phyloP scores from a whole-genome alignment of 148 eudicot species.

The Amaranthus hypochondriacus region DNA sequence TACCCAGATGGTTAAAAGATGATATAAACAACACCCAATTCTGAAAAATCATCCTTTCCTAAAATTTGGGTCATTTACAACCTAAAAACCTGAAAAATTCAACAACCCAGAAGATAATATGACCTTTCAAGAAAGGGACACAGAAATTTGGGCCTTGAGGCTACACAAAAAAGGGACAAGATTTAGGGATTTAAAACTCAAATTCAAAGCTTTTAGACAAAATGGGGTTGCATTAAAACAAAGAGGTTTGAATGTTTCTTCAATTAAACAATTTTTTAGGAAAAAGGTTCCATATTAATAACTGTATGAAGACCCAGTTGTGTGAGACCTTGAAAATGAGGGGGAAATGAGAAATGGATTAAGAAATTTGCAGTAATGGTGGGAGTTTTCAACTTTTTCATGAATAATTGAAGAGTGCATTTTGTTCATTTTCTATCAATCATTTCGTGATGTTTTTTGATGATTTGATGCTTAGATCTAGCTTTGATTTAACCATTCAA shows the following conservation, averaged over 20 bases:
- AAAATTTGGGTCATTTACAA: constrained; percentile 9
- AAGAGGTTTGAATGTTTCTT: background rate
- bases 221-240: background rate
- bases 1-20: background rate
- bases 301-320: no score
- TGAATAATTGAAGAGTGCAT: no score
- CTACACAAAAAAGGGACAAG: background rate
- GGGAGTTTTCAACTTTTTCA: no score
- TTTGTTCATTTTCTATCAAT: no score
- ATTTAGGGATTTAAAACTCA: constrained; percentile 2
- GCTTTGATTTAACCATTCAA: background rate
- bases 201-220: background rate
- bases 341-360: no score
- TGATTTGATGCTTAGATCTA: constrained; percentile 3
- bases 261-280: no score
- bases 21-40: background rate
- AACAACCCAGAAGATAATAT: constrained; percentile 8
- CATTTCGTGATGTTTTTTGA: background rate
- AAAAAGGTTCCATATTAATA: no score
- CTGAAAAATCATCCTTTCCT: background rate
- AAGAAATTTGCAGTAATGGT: no score
- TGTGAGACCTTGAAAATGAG: no score
- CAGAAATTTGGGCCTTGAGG: background rate
- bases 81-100: constrained; percentile 9
- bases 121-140: constrained; percentile 11